phyloP scores from a whole-genome alignment of 192 early-diverging fungal species.

The Podila epicladia region DNA sequence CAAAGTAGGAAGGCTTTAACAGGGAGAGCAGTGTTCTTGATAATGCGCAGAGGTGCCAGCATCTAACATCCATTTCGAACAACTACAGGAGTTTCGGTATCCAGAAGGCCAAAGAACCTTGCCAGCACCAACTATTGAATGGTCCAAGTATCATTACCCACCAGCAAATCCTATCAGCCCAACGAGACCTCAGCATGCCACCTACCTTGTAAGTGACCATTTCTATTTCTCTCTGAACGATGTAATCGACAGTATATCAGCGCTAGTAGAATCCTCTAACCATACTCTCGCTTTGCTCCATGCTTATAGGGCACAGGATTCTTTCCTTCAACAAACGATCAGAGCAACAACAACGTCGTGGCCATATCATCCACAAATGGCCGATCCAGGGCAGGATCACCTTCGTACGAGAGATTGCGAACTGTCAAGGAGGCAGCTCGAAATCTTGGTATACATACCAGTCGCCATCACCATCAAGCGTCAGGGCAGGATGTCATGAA shows the following conservation, averaged over 20 bases:
- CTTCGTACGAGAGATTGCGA: slow-evolving; percentile 31
- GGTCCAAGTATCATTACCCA: slow-evolving; percentile 43
- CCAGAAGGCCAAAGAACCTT: slow-evolving; percentile 36
- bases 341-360: slow-evolving; percentile 2
- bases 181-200: slow-evolving; percentile 14
- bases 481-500: too few relatives aligned
- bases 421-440: slow-evolving; percentile 35
- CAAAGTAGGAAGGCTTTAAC: slow-evolving; percentile 29
- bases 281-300: not conserved
- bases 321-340: slow-evolving; percentile 1
- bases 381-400: slow-evolving; percentile 34
- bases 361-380: not conserved
- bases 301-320: slow-evolving; percentile 4
- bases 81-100: slow-evolving; percentile 33
- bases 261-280: too few relatives aligned
- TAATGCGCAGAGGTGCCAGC: not conserved
- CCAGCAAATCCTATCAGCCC: slow-evolving; percentile 38
- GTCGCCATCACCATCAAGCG: slow-evolving; percentile 7
- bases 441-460: slow-evolving; percentile 23
- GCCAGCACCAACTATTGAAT: slow-evolving; percentile 34
- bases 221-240: not conserved
- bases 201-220: slow-evolving; percentile 12
- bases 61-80: not conserved
- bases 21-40: not conserved
- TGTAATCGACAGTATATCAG: not conserved